Conservation (phyloP, 805 yeast species). For the Ogataea paradorogensis region DNA sequence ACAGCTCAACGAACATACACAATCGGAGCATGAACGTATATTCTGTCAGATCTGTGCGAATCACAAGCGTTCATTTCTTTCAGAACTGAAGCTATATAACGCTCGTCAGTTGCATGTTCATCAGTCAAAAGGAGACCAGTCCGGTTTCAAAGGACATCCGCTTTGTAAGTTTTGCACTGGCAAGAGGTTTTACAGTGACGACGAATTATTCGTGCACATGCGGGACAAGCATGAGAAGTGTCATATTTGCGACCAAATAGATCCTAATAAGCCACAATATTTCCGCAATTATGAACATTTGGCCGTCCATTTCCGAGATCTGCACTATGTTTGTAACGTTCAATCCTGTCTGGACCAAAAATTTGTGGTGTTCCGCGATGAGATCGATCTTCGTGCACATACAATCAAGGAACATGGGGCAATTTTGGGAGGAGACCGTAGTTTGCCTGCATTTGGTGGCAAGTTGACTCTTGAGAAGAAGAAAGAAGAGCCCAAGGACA, state of each 20-base stretch:
- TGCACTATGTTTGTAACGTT: conserved; percentile 76
- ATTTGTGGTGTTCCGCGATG: conserved; percentile 88
- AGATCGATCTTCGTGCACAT: conserved; percentile 83
- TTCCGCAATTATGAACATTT: conserved; percentile 74
- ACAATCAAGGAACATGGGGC: conserved; percentile 79
- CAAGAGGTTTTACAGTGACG: conserved; percentile 78
- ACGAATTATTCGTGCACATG: conserved; percentile 79
- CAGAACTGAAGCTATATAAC: conserved; percentile 63
- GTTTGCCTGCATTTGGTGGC: conserved; percentile 33
- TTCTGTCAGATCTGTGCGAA: conserved; percentile 75
- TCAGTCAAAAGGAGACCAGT: conserved; percentile 66
- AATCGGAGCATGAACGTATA: conserved; percentile 55
- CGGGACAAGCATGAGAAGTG: conserved; percentile 85
- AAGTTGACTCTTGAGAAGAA: conserved; percentile 12
- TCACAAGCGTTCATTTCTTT: conserved; percentile 74
- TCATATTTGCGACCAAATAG: conserved; percentile 76
- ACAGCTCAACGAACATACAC: conserved; percentile 62
- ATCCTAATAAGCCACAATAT: conserved; percentile 63
- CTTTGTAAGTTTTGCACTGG: conserved; percentile 76
- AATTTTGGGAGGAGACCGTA: conserved; percentile 44
- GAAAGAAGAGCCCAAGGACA: conserved; percentile 31
- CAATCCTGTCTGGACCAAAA: conserved; percentile 80
- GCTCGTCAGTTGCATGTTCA: conserved; percentile 65
- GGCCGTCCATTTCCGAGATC: conserved; percentile 66
- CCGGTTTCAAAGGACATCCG: conserved; percentile 88